Conservation (phyloP, 2,329 filamentous ascomycete species). For the Coleophoma eucalyptorum region DNA sequence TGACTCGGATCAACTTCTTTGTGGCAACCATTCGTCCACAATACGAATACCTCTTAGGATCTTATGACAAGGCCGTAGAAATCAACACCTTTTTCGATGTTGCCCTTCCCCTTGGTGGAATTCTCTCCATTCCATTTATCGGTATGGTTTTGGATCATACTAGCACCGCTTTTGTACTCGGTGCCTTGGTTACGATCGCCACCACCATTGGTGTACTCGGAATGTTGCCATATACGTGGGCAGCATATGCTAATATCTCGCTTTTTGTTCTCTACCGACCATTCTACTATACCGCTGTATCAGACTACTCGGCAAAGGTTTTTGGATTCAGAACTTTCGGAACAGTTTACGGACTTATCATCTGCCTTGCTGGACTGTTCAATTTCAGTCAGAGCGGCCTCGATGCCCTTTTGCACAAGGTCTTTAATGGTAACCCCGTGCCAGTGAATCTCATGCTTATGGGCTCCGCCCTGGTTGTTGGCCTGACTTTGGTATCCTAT, state of each 20-base stretch:
- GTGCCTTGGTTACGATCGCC: slow-evolving; percentile 65
- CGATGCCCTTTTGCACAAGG: slow-evolving; percentile 72
- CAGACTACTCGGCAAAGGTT: slow-evolving; percentile 85
- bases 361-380: slow-evolving; percentile 77
- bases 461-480: slow-evolving; percentile 56
- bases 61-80: slow-evolving; percentile 54
- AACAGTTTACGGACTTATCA: slow-evolving; percentile 89
- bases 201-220: slow-evolving; percentile 75
- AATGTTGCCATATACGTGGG: slow-evolving; percentile 65
- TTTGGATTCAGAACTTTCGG: slow-evolving; percentile 91
- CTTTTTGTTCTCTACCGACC: slow-evolving; percentile 85
- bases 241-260: slow-evolving; percentile 70
- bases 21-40: slow-evolving; percentile 82
- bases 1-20: slow-evolving; percentile 88
- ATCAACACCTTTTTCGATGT: slow-evolving; percentile 86
- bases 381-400: slow-evolving; percentile 82
- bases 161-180: slow-evolving; percentile 67
- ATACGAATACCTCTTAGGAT: slow-evolving; percentile 71
- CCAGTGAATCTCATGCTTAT: slow-evolving; percentile 74
- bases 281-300: slow-evolving; percentile 88
- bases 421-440: slow-evolving; percentile 68
- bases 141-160: slow-evolving; percentile 75
- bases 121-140: slow-evolving; percentile 84
- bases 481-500: slow-evolving; percentile 61
- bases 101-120: slow-evolving; percentile 78